Percentiles rank a stretch among this genome's conserved stretches.
Conservation (phyloP, 2,329 filamentous ascomycete genomes). For the Claviceps sp. region DNA sequence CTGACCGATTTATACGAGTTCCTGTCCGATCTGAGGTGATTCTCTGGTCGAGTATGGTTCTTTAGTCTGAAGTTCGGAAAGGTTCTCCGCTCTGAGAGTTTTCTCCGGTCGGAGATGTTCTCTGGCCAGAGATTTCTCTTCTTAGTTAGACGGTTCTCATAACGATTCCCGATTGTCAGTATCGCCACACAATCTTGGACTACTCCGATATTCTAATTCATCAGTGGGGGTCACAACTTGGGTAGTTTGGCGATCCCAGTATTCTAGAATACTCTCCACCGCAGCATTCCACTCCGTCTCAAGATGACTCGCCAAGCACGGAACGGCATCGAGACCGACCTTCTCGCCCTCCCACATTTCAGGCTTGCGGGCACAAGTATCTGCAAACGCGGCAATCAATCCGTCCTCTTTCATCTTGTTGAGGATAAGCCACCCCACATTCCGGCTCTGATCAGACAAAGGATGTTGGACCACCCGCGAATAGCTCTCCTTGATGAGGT, state of each 20-base stretch:
- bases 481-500: conserved; percentile 52
- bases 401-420: conserved; percentile 50
- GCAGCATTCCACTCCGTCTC: conserved; percentile 54
- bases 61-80: no score
- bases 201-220: no score
- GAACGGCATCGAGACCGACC: conserved; percentile 41
- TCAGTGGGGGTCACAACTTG: conserved; percentile 9
- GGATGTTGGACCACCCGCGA: conserved; percentile 49
- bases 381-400: conserved; percentile 47
- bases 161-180: no score
- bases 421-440: conserved; percentile 60
- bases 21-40: no score
- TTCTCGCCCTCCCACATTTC: conserved; percentile 56
- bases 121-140: no score
- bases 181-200: no score
- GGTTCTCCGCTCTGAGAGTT: no score
- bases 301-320: conserved; percentile 48
- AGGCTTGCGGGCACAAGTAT: conserved; percentile 44
- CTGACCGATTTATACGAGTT: no score
- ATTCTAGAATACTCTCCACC: conserved; percentile 50
- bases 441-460: conserved; percentile 58
- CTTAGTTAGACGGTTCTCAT: no score
- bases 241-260: conserved; percentile 51
- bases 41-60: no score
- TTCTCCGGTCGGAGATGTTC: no score